Conservation (phyloP, 441 rosid species). For the Adansonia rubrostipa region DNA sequence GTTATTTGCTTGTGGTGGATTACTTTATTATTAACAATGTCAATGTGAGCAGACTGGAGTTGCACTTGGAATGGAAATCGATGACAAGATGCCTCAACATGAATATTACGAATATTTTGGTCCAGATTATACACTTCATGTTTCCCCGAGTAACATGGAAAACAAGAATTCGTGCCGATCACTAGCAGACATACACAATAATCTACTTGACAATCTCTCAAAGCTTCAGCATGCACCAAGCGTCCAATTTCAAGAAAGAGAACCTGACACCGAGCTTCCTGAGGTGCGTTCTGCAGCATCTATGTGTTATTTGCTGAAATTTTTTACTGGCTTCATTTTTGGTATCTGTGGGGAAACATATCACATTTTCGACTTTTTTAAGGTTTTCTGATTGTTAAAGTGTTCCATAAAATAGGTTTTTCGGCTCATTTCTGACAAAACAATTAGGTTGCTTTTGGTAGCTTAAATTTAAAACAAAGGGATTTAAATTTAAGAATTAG, state of each 20-base stretch:
- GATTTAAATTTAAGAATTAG: neutral
- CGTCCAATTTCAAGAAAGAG: constrained; percentile 84
- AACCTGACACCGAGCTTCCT: constrained; percentile 78
- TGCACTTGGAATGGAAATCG: constrained; percentile 78
- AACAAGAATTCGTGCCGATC: constrained; percentile 67
- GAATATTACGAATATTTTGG: constrained; percentile 82
- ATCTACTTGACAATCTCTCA: constrained; percentile 82
- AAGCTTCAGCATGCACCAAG: constrained; percentile 95
- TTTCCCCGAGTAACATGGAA: constrained; percentile 89
- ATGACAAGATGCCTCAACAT: constrained; percentile 81
- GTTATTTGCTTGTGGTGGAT: neutral
- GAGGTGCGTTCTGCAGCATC: constrained; percentile 58
- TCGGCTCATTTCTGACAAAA: neutral
- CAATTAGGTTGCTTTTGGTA: neutral
- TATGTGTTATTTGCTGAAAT: neutral
- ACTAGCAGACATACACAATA: constrained; percentile 64
- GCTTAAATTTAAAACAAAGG: neutral
- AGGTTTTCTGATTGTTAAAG: neutral
- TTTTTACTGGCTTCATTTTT: neutral
- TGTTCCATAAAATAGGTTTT: neutral
- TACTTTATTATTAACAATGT: constrained; percentile 9
- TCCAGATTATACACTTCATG: constrained; percentile 78
- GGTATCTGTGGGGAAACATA: constrained; percentile 9
- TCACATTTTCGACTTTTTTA: neutral
- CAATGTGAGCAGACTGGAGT: constrained; percentile 62